phyloP scores from a whole-genome alignment of 140 eudicot species.

The Cichorium intybus region DNA sequence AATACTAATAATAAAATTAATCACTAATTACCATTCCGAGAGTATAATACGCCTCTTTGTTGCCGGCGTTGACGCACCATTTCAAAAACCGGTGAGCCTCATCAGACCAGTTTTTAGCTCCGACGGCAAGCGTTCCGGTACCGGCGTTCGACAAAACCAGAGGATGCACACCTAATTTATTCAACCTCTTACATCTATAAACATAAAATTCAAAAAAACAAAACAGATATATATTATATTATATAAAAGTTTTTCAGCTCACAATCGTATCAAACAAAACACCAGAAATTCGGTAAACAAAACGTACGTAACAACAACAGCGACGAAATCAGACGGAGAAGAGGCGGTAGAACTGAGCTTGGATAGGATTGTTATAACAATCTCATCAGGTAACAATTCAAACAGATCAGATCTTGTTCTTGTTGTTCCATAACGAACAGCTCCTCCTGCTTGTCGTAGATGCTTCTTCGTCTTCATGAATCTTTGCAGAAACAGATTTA shows the following conservation, averaged over 20 bases:
- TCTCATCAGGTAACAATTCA: conserved; percentile 42
- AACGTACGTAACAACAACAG: conserved; percentile 31
- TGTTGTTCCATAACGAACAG: not conserved
- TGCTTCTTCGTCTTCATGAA: not conserved
- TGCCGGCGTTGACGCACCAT: conserved; percentile 37
- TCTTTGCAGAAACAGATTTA: not conserved
- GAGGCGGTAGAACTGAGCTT: conserved; percentile 33
- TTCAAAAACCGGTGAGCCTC: conserved; percentile 39
- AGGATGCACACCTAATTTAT: conserved; percentile 28
- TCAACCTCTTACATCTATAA: conserved; percentile 50
- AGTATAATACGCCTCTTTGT: conserved; percentile 37
- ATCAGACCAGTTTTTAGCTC: conserved; percentile 50
- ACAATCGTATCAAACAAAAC: not conserved
- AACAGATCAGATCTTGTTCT: conserved; percentile 22
- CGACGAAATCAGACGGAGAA: conserved; percentile 36
- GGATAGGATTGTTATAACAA: conserved; percentile 23
- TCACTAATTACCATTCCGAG: conserved; percentile 44
- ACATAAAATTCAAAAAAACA: not conserved
- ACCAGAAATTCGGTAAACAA: not conserved
- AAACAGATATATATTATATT: no score
- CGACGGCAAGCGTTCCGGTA: conserved; percentile 20
- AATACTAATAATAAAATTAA: not conserved
- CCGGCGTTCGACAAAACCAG: conserved; percentile 36
- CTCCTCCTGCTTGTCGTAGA: not conserved
- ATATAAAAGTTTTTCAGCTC: not conserved